Evolutionary conservation across 2,329 filamentous ascomycete species (phyloP).

Genomic region (Stemphylium lycopersici): DNA sequence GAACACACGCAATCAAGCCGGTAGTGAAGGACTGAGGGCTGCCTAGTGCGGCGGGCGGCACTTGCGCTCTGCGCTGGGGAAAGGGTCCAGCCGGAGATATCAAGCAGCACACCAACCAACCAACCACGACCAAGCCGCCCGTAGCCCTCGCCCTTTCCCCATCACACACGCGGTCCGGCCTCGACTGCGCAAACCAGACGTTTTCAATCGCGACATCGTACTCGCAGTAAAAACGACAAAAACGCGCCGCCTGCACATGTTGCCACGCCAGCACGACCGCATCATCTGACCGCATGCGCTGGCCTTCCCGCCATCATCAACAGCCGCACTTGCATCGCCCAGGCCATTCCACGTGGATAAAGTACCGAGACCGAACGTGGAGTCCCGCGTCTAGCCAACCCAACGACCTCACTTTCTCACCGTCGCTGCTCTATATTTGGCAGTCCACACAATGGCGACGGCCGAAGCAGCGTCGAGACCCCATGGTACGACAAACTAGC

Average conservation of each 20-base stretch:
- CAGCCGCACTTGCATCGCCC: neutral
- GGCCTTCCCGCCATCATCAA: neutral
- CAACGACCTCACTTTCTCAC: constrained; percentile 3
- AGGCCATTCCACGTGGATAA: constrained; percentile 16
- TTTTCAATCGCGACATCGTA: neutral
- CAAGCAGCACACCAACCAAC: neutral
- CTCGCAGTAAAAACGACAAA: neutral
- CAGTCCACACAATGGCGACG: constrained; percentile 49
- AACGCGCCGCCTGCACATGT: neutral
- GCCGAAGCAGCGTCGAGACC: constrained; percentile 53
- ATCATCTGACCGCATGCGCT: too few species aligned
- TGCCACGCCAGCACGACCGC: too few species aligned
- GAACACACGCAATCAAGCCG: constrained; percentile 6
- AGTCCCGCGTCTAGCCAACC: constrained; percentile 7
- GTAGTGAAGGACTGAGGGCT: constrained; percentile 5
- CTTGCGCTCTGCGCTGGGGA: constrained; percentile 15
- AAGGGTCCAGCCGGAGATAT: constrained; percentile 25
- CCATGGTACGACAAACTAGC: constrained; percentile 47
- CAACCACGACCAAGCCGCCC: neutral
- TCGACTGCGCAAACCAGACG: neutral
- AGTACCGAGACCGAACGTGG: constrained; percentile 10
- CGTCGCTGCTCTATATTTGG: constrained; percentile 13
- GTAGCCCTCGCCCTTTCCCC: neutral
- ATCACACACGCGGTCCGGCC: constrained; percentile 2
- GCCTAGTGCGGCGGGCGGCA: constrained; percentile 10